Conservation (phyloP, 2,329 filamentous ascomycete genomes). For the Huntiella abstrusa region DNA sequence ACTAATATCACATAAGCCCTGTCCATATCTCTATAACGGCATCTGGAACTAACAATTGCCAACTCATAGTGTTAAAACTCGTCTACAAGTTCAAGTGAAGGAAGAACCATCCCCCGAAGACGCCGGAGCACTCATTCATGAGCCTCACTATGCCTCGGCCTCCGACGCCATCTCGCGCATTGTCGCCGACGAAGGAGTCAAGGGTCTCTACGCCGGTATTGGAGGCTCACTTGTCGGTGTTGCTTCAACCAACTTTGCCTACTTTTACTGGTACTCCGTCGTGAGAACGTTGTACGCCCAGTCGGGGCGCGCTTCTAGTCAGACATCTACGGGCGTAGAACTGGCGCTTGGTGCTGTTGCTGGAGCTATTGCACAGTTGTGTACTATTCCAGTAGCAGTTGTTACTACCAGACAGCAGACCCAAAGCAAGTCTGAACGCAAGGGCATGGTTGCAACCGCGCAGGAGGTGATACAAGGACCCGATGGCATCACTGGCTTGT, state of each 20-base stretch:
- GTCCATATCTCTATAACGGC: too few relatives aligned
- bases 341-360: conserved; percentile 70
- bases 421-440: conserved; percentile 64
- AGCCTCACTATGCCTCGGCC: conserved; percentile 68
- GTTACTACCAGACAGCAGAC: conserved; percentile 94
- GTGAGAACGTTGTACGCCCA: conserved; percentile 65
- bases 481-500: conserved; percentile 74
- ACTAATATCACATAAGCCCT: too few relatives aligned
- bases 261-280: conserved; percentile 97
- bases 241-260: conserved; percentile 94
- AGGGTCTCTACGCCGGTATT: conserved; percentile 79
- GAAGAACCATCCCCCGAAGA: conserved; percentile 22
- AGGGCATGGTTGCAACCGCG: conserved; percentile 72
- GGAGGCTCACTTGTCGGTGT: conserved; percentile 74
- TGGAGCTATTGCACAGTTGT: conserved; percentile 80
- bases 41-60: too few relatives aligned
- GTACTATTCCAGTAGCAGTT: conserved; percentile 90
- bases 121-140: conserved; percentile 19
- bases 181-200: conserved; percentile 55
- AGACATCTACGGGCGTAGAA: conserved; percentile 66
- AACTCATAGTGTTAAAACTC: conserved; percentile 65
- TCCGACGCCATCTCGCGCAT: conserved; percentile 81
- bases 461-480: conserved; percentile 78
- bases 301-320: conserved; percentile 26
- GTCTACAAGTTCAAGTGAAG: conserved; percentile 73